phyloP scores from a whole-genome alignment of 306 rosid species.

The Mimosa bimucronata region DNA sequence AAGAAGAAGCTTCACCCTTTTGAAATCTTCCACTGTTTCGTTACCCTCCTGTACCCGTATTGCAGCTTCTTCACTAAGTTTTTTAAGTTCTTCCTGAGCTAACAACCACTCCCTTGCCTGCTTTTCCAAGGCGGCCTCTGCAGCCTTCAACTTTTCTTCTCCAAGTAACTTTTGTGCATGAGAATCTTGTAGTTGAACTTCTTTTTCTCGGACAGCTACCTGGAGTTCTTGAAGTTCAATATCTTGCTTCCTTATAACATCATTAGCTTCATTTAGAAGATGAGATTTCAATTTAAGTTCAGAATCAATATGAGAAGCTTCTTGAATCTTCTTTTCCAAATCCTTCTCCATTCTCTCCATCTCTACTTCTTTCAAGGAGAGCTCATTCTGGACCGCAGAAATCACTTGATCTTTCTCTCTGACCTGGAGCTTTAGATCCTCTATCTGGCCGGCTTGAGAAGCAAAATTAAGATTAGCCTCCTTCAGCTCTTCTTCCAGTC shows the following conservation, averaged over 20 bases:
- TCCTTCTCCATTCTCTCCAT: constrained; percentile 58
- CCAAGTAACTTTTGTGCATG: constrained; percentile 51
- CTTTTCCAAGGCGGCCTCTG: constrained; percentile 74
- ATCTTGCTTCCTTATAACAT: constrained; percentile 71
- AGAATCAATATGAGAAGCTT: constrained; percentile 50
- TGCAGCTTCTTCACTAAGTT: constrained; percentile 59
- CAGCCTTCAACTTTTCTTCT: constrained; percentile 65
- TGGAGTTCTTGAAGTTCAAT: constrained; percentile 62
- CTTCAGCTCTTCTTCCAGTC: constrained; percentile 68
- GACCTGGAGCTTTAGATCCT: constrained; percentile 64
- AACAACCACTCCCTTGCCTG: constrained; percentile 74
- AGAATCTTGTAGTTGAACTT: constrained; percentile 56
- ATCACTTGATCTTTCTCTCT: constrained; percentile 58
- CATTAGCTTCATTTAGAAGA: constrained; percentile 73
- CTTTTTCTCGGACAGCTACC: constrained; percentile 57
- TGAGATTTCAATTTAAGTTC: constrained; percentile 63
- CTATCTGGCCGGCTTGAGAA: constrained; percentile 69
- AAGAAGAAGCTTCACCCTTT: constrained; percentile 76
- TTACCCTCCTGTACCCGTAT: constrained; percentile 54
- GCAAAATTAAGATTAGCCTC: constrained; percentile 58
- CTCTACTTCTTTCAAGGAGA: constrained; percentile 70
- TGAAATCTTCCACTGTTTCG: constrained; percentile 64
- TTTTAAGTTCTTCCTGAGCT: constrained; percentile 77
- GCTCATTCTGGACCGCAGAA: constrained; percentile 39
- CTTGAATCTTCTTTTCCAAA: constrained; percentile 61